Evolutionary conservation across 2,329 filamentous ascomycete genomes (phyloP).

Genomic region (Aspergillus viridinutans): DNA sequence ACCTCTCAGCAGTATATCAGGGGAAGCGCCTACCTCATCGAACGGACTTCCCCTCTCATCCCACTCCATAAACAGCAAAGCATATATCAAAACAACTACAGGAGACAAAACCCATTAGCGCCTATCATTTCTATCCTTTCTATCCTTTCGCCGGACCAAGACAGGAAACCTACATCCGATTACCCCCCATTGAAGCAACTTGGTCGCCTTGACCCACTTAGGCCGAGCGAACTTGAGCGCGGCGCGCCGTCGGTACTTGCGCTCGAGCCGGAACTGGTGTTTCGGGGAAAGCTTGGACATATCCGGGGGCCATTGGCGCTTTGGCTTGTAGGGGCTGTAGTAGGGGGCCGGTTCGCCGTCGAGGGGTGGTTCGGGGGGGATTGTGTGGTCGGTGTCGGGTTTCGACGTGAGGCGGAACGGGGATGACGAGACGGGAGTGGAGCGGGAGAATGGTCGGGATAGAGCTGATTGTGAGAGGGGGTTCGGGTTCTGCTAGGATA

Average conservation of each 20-base stretch:
- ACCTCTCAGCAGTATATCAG: neutral
- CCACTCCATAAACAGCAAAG: conserved; percentile 44
- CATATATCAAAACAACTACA: conserved; percentile 40
- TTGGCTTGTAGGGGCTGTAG: conserved; percentile 56
- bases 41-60: conserved; percentile 39
- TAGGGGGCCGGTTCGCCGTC: conserved; percentile 26
- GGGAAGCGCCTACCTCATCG: conserved; percentile 32
- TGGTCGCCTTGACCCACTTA: conserved; percentile 54
- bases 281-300: conserved; percentile 59
- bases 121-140: neutral
- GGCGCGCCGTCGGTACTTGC: conserved; percentile 59
- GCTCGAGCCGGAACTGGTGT: conserved; percentile 65
- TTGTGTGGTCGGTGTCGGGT: conserved; percentile 4
- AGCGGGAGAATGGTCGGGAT: conserved; percentile 7
- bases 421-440: conserved; percentile 3
- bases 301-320: conserved; percentile 62
- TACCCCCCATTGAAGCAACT: conserved; percentile 53
- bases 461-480: neutral
- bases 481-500: neutral
- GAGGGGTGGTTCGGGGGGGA: conserved; percentile 3
- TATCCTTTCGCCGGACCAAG: neutral
- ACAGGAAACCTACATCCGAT: conserved; percentile 45
- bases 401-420: conserved; percentile 17
- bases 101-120: conserved; percentile 2
- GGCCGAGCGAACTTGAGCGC: conserved; percentile 59